Conservation (phyloP, 306 rosid genomes). For the Fagus crenata region DNA sequence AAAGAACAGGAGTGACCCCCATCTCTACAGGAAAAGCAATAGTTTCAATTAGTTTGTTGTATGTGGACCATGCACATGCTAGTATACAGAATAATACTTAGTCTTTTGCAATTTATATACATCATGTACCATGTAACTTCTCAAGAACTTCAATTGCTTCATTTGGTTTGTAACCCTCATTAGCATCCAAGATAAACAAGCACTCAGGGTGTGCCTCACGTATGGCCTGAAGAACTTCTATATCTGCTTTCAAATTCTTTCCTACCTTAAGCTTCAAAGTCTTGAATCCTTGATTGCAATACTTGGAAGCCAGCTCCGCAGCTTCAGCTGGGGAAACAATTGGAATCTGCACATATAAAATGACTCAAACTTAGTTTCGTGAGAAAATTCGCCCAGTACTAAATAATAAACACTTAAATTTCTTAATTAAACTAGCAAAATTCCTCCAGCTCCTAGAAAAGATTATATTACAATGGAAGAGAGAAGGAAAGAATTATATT, state of each 20-base stretch:
- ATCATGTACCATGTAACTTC: constrained; percentile 62
- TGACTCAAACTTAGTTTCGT: constrained; percentile 26
- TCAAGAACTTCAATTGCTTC: constrained; percentile 94
- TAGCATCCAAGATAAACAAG: constrained; percentile 86
- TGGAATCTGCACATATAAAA: constrained; percentile 65
- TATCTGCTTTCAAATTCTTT: constrained; percentile 71
- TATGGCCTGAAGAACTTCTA: constrained; percentile 83
- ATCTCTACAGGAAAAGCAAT: constrained; percentile 54
- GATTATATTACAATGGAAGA: not conserved
- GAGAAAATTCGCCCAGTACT: not conserved
- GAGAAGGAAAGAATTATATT: not conserved
- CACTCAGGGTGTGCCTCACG: constrained; percentile 73
- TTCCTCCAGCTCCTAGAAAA: not conserved
- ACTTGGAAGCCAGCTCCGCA: constrained; percentile 73
- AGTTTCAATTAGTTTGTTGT: constrained; percentile 16
- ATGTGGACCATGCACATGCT: not conserved
- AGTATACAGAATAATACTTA: constrained; percentile 5
- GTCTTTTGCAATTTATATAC: not conserved
- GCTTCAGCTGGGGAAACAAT: constrained; percentile 83
- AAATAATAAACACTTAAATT: not conserved
- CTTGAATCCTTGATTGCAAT: constrained; percentile 70
- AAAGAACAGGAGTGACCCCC: constrained; percentile 77
- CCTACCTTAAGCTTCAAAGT: constrained; percentile 89
- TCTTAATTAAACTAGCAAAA: not conserved
- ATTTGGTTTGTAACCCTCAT: constrained; percentile 72